Percentiles rank a stretch among this genome's conserved stretches.
These are phyloP conservation scores for Blastomyces gilchristii DNA, from an alignment of 2,329 filamentous ascomycete genomes.

Conservation along the genomic window DNA sequence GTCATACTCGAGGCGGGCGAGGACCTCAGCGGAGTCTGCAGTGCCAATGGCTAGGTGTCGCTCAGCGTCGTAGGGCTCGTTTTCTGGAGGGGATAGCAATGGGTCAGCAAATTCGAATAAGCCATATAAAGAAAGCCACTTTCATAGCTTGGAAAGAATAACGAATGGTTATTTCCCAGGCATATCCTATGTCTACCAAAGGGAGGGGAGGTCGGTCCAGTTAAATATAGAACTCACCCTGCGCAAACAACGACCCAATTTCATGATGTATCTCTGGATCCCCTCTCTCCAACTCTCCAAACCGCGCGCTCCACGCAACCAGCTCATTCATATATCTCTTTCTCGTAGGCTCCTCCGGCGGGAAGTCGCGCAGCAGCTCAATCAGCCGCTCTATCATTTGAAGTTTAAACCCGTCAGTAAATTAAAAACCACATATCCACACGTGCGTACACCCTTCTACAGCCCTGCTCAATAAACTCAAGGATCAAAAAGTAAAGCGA, in stretches of 20 bases:
- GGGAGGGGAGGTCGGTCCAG: not conserved
- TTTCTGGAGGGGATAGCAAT: conserved; percentile 43
- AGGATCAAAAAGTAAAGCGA: not conserved
- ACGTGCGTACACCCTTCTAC: not conserved
- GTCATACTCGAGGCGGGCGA: conserved; percentile 75
- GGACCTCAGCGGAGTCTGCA: conserved; percentile 69
- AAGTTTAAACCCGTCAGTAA: not conserved
- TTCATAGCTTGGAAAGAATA: not conserved
- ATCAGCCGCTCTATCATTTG: conserved; percentile 49
- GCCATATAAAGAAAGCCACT: not conserved
- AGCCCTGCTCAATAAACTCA: not conserved
- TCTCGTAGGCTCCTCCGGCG: conserved; percentile 71
- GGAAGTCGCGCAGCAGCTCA: conserved; percentile 69
- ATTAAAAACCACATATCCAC: no score
- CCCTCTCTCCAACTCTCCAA: conserved; percentile 77
- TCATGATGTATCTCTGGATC: conserved; percentile 94
- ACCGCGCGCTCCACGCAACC: conserved; percentile 76
- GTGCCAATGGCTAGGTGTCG: conserved; percentile 81
- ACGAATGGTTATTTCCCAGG: not conserved
- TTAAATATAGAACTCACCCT: conserved; percentile 39
- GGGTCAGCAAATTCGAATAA: not conserved
- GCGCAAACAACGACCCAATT: conserved; percentile 75
- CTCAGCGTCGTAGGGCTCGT: conserved; percentile 88
- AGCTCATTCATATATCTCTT: conserved; percentile 88
- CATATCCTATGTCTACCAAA: conserved; percentile 8